Conservation (phyloP, 306 rosid genomes). For the Crataegus laevigata region DNA sequence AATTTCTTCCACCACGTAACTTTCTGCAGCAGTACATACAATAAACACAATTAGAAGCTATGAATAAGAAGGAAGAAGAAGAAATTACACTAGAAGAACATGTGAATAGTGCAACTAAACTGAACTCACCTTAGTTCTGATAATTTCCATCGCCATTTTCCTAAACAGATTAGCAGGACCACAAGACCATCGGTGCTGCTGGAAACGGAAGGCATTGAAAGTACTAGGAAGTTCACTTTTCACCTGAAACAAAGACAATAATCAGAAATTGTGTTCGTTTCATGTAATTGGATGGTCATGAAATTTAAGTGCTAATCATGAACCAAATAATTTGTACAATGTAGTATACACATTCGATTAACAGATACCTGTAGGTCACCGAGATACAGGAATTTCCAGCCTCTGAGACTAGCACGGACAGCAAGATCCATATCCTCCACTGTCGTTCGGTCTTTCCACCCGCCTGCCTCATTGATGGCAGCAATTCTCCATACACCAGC, state of each 20-base stretch:
- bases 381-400: constrained; percentile 95
- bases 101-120: not conserved
- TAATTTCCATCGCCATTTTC: constrained; percentile 93
- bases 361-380: constrained; percentile 83
- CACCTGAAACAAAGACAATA: constrained; percentile 33
- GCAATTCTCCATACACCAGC: constrained; percentile 99
- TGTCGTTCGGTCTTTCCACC: constrained; percentile 98
- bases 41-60: not conserved
- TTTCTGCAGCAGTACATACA: constrained; percentile 46
- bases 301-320: not conserved
- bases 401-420: constrained; percentile 92
- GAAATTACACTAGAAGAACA: not conserved
- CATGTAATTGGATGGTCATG: not conserved
- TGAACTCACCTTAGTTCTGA: constrained; percentile 62
- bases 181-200: constrained; percentile 98
- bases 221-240: constrained; percentile 99
- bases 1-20: constrained; percentile 88
- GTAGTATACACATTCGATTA: not conserved
- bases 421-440: constrained; percentile 99
- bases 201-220: constrained; percentile 94
- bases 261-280: not conserved
- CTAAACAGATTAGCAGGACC: constrained; percentile 98
- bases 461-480: constrained; percentile 96
- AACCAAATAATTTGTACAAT: not conserved
- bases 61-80: not conserved